These are phyloP conservation scores for Przewalskia tangutica DNA, from an alignment of 257 asterid species.

Conservation along the genomic window DNA sequence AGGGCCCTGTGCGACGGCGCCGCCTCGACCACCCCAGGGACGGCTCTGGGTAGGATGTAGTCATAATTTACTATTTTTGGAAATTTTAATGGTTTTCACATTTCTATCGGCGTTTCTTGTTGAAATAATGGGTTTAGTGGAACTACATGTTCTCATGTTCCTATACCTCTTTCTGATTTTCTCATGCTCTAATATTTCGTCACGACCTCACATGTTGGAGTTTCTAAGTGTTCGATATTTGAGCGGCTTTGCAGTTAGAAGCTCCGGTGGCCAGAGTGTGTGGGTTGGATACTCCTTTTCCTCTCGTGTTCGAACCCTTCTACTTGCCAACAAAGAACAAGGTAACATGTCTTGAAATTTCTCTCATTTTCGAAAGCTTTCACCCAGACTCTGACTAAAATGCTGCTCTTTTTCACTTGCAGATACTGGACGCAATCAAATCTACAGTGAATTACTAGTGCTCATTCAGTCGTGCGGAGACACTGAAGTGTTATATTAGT, in stretches of 20 bases:
- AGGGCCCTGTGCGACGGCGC: too few species aligned
- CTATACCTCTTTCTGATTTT: background rate
- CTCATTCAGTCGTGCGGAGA: background rate
- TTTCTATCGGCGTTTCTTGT: background rate
- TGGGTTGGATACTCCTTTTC: conserved; percentile 91
- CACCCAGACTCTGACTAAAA: background rate
- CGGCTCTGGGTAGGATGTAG: too few species aligned
- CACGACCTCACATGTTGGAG: background rate
- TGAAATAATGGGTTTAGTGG: background rate
- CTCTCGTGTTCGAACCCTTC: conserved; percentile 89
- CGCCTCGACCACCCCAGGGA: too few species aligned
- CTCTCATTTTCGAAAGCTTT: background rate
- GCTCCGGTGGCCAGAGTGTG: conserved; percentile 94
- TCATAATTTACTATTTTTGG: background rate
- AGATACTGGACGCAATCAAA: conserved; percentile 90
- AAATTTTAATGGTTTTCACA: background rate
- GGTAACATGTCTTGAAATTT: conserved; percentile 25
- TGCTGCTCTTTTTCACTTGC: conserved; percentile 11
- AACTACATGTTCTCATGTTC: background rate
- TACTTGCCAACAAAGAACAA: conserved; percentile 89
- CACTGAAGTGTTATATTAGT: background rate
- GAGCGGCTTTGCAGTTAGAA: conserved; percentile 49
- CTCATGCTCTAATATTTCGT: background rate
- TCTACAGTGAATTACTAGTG: conserved; percentile 56
- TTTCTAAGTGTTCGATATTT: background rate